Base-by-base conservation (phyloP, 257 asterid species). In the Ballota nigra region DNA sequence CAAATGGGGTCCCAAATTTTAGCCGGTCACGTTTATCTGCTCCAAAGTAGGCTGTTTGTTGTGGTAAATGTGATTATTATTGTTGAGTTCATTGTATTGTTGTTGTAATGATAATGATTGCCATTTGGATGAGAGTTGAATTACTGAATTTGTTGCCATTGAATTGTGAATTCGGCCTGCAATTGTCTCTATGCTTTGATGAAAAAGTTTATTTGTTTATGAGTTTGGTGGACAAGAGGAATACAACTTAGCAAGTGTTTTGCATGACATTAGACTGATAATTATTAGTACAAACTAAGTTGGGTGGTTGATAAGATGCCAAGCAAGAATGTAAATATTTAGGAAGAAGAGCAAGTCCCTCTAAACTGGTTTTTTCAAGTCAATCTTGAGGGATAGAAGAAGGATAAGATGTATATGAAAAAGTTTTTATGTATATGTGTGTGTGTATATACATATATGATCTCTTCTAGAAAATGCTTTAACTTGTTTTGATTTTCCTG, bases 11-110 rank as follows among this genome's bases (percentile, higher is more conserved):
- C 90, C 67, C 80, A 73, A 58, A 65, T 89, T 69, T 75, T 76
- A 55, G 87, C 87, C 60, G 90, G 88, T 2, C 82, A 77, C 81
- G 83, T 89, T 71, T 75, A 78, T 81, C 80, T 89, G 75, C 88
- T 87, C 45, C 92, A 86, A 77, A 87, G 96, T 89, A 89, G 18
- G 86, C 24, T 73, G 69, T 18, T 63, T 38, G 29, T 31, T 51
- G 6, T 24, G 77, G 19, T 71, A 33, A 53, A 43, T 63, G 7
- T 43, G 33, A 28, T 23, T 22, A 10, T 64, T 9, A 18, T 34
- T 66, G 68, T 36, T 31, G 2, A 2, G 2, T 31, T 31, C 4
- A 31, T 52, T 22, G 15, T 36, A 38, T 29, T 6, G 29, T 23
- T 19, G 5, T 69, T 56, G 22, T n/a, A 8, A 5, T 61, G 55